phyloP scores from a whole-genome alignment of 192 early-diverging fungal species.

The Polychytrium aggregatum region DNA sequence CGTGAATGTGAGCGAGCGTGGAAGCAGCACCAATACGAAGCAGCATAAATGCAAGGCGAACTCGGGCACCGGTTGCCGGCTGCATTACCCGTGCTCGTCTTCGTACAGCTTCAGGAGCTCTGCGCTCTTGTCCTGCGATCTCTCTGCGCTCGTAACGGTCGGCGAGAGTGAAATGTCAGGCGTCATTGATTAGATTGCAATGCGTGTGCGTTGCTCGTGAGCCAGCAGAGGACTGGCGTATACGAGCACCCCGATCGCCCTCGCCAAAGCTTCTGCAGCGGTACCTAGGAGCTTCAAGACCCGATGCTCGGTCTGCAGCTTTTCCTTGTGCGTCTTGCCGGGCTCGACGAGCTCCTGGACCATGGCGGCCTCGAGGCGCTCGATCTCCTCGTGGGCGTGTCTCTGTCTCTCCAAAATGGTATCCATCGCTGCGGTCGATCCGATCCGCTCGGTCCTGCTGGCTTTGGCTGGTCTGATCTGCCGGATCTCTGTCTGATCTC shows the following conservation, averaged over 20 bases:
- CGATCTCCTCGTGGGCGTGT: constrained; percentile 76
- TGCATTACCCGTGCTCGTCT: constrained; percentile 58
- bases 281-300: constrained; percentile 46
- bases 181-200: too few relatives aligned
- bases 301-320: constrained; percentile 68
- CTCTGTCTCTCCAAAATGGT: constrained; percentile 63
- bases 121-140: constrained; percentile 55
- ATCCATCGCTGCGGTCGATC: constrained; percentile 16
- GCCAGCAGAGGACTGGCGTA: background rate
- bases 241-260: background rate
- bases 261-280: too few relatives aligned
- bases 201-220: too few relatives aligned
- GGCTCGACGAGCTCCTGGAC: constrained; percentile 69
- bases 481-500: too few relatives aligned
- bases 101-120: constrained; percentile 51
- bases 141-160: constrained; percentile 19
- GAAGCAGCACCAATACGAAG: background rate
- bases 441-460: too few relatives aligned
- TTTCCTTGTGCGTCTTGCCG: constrained; percentile 71
- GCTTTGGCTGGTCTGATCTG: too few relatives aligned
- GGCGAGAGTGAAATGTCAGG: too few relatives aligned
- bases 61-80: background rate
- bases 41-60: background rate
- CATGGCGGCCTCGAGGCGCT: constrained; percentile 80
- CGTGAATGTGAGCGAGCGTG: background rate